phyloP scores from a whole-genome alignment of 495 filamentous ascomycete genomes.

The Penicillium parvum region DNA sequence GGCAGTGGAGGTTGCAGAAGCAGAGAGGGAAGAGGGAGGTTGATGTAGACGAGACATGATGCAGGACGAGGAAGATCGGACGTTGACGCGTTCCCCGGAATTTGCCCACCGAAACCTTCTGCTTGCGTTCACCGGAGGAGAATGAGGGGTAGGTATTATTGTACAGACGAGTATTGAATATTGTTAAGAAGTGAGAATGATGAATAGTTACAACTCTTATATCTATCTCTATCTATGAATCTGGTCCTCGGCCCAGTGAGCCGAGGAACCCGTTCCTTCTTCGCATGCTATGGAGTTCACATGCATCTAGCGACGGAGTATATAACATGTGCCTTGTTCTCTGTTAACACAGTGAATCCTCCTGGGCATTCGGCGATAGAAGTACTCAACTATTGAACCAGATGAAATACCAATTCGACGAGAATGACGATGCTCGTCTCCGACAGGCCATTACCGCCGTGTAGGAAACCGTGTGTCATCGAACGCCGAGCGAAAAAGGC shows the following conservation, averaged over 20 bases:
- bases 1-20: constrained; percentile 27
- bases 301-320: too few species aligned
- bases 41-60: constrained; percentile 15
- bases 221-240: background rate
- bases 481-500: constrained; percentile 25
- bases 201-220: background rate
- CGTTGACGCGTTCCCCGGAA: constrained; percentile 18
- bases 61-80: constrained; percentile 2
- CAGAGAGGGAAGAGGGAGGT: constrained; percentile 17
- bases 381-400: background rate
- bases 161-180: constrained; percentile 14
- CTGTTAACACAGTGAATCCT: background rate
- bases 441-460: constrained; percentile 14
- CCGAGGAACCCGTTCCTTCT: constrained; percentile 16
- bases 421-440: background rate
- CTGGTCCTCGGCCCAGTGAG: background rate
- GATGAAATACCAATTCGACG: background rate
- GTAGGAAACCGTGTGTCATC: constrained; percentile 28
- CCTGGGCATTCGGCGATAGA: background rate
- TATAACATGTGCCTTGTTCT: too few species aligned
- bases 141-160: too few species aligned
- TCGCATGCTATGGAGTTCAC: constrained; percentile 15
- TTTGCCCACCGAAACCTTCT: constrained; percentile 22
- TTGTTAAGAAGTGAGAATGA: background rate
- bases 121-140: constrained; percentile 32